These are phyloP conservation scores for Dimocarpus longan DNA, from an alignment of 345 rosid genomes.

Conservation along the genomic window DNA sequence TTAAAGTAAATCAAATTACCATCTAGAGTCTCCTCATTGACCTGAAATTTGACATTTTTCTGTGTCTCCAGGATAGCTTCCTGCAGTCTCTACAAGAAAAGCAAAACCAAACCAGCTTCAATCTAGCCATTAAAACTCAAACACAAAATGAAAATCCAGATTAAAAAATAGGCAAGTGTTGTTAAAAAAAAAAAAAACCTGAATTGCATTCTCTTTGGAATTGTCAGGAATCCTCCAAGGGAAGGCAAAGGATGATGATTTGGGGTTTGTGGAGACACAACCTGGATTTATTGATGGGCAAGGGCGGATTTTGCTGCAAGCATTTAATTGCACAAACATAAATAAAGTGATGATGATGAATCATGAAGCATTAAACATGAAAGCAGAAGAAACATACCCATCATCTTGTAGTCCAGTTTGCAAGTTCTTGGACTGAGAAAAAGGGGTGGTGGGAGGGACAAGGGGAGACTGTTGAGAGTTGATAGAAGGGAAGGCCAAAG, in stretches of 20 bases:
- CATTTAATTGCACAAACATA: background rate
- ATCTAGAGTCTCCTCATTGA: slow-evolving; percentile 62
- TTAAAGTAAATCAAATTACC: slow-evolving; percentile 42
- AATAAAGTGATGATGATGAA: background rate
- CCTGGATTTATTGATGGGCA: slow-evolving; percentile 92
- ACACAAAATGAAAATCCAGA: background rate
- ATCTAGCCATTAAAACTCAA: background rate
- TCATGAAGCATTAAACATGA: too few relatives aligned
- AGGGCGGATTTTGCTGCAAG: slow-evolving; percentile 76
- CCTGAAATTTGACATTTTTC: slow-evolving; percentile 61
- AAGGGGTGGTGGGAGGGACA: slow-evolving; percentile 72
- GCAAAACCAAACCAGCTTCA: background rate
- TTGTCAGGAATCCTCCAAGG: slow-evolving; percentile 68
- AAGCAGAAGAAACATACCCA: slow-evolving; percentile 46
- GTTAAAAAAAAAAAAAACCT: slow-evolving; percentile 37
- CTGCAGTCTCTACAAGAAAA: slow-evolving; percentile 54
- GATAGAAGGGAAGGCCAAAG: slow-evolving; percentile 70
- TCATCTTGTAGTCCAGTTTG: slow-evolving; percentile 70
- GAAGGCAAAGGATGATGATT: slow-evolving; percentile 77
- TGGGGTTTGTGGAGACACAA: slow-evolving; percentile 86
- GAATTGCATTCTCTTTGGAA: slow-evolving; percentile 48
- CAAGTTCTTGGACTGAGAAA: slow-evolving; percentile 82
- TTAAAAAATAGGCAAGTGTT: background rate
- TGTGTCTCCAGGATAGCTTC: slow-evolving; percentile 74
- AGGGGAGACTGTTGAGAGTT: slow-evolving; percentile 46